Conservation (phyloP, 257 asterid species). For the Oldenlandia corymbosa region DNA sequence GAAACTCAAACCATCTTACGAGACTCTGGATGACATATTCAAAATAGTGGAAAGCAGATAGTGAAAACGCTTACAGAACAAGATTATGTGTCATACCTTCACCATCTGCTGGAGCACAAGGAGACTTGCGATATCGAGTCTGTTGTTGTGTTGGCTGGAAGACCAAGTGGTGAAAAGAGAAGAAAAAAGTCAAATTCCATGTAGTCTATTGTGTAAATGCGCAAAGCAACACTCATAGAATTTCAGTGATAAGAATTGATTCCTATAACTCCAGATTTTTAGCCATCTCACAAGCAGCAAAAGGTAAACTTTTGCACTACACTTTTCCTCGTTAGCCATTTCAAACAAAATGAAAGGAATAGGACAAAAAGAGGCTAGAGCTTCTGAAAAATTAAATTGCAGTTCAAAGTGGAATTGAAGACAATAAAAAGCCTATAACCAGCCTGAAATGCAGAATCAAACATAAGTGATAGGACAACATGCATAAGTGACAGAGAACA, state of each 20-base stretch:
- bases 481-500: too few species aligned
- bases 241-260: too few species aligned
- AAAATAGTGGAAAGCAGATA: background rate
- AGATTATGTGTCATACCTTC: conserved; percentile 52
- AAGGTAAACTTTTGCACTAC: too few species aligned
- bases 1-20: background rate
- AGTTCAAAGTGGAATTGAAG: background rate
- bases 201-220: background rate
- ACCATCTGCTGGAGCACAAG: conserved; percentile 82
- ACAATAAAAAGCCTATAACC: background rate
- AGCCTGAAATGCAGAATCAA: background rate
- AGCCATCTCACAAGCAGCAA: too few species aligned
- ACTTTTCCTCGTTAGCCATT: background rate
- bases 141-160: conserved; percentile 90
- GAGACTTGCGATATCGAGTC: conserved; percentile 90
- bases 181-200: conserved; percentile 9
- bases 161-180: conserved; percentile 22
- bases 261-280: too few species aligned
- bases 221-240: background rate
- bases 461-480: background rate
- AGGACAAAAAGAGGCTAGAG: conserved; percentile 1
- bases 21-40: background rate
- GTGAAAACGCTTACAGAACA: background rate
- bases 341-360: background rate
- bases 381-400: background rate